Conservation (phyloP, 2,329 filamentous ascomycete genomes). For the Kalmusia sp. region DNA sequence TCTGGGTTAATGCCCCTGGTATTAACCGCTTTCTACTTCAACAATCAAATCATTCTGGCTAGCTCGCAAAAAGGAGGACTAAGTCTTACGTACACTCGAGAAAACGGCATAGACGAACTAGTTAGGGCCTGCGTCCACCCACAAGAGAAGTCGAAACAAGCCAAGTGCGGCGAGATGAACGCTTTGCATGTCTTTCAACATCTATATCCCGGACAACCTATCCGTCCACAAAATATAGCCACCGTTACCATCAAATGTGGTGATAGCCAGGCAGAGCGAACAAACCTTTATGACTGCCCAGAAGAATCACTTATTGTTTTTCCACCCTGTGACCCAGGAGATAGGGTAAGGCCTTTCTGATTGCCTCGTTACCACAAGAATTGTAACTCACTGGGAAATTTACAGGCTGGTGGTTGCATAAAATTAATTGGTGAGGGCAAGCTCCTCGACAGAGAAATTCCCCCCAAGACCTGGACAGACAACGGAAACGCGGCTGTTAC, state of each 20-base stretch:
- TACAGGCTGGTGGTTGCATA: background rate
- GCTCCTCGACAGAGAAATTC: background rate
- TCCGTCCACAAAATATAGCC: background rate
- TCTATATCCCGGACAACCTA: background rate
- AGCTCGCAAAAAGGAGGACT: background rate
- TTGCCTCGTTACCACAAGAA: background rate
- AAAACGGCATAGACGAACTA: background rate
- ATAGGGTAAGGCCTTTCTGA: background rate
- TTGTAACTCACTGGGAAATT: background rate
- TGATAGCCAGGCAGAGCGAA: background rate
- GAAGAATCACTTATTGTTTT: background rate
- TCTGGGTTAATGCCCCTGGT: background rate
- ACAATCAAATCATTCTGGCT: background rate
- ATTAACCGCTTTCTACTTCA: background rate
- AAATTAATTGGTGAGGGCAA: background rate
- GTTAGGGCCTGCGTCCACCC: background rate
- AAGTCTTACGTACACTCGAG: background rate
- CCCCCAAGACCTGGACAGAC: background rate
- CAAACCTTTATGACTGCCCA: background rate
- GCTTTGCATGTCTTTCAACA: background rate
- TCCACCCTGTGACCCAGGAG: background rate
- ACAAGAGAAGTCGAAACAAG: background rate
- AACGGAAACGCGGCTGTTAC: background rate
- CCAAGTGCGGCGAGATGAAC: conserved; percentile 1
- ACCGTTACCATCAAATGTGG: background rate